These are phyloP conservation scores for Apiospora saccharicola DNA, from an alignment of 2,329 filamentous ascomycete genomes.

Conservation along the genomic window DNA sequence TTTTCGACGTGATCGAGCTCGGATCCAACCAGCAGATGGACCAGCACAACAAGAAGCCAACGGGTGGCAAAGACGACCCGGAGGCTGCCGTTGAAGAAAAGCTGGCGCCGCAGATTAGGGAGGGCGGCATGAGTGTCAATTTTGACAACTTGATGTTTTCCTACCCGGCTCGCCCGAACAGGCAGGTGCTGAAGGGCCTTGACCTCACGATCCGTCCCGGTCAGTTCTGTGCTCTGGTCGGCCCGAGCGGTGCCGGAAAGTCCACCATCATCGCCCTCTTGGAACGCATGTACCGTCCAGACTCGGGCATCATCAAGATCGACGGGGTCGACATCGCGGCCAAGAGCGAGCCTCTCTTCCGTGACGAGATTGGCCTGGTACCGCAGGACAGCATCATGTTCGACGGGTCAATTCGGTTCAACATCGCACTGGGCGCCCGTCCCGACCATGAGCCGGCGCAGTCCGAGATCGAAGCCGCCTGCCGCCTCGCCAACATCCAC, in stretches of 20 bases:
- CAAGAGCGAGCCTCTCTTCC: constrained; percentile 52
- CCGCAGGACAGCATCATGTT: constrained; percentile 67
- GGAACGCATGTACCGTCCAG: constrained; percentile 62
- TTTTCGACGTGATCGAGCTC: constrained; percentile 59
- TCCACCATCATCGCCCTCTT: constrained; percentile 55
- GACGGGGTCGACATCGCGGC: constrained; percentile 57
- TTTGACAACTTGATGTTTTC: constrained; percentile 65
- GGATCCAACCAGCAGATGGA: constrained; percentile 41
- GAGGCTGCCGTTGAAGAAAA: constrained; percentile 41
- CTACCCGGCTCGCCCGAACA: constrained; percentile 66
- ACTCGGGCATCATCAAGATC: constrained; percentile 57
- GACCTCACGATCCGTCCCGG: constrained; percentile 47
- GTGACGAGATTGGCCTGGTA: constrained; percentile 62
- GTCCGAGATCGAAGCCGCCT: constrained; percentile 71
- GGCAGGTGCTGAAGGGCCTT: constrained; percentile 53
- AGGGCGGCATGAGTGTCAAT: constrained; percentile 49
- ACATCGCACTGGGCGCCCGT: constrained; percentile 61
- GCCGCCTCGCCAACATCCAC: constrained; percentile 73
- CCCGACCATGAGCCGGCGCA: constrained; percentile 63
- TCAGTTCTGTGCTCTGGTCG: constrained; percentile 52
- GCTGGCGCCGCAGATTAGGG: constrained; percentile 28
- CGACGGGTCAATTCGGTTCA: constrained; percentile 63
- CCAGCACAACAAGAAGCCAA: constrained; percentile 24
- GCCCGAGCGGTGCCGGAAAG: constrained; percentile 56
- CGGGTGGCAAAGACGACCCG: constrained; percentile 30